Base-by-base conservation (phyloP, 2,329 filamentous ascomycete species). In the Fusarium nematophilum region DNA sequence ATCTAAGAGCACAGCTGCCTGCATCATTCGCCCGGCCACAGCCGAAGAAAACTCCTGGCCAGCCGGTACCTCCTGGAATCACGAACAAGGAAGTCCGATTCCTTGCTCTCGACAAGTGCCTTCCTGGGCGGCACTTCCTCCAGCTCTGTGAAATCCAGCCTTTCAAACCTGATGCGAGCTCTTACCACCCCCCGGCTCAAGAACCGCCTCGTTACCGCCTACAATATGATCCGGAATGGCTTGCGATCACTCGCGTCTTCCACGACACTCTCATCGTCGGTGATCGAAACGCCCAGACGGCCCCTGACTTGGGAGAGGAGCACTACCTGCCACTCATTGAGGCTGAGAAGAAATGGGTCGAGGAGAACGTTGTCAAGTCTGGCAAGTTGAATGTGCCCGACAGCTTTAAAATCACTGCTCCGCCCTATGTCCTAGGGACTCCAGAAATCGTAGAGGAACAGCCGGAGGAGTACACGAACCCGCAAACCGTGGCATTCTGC, bases 181-280 rank as follows among this genome's bases (percentile, higher is more conserved):
- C 59, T 1, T 36, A 50, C 3, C 46, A 69, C 44, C 62, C 62
- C 34, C 65, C 69, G 5, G 51, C 48, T 5, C 17, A 66, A 10
- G 50, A 55, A 4, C 50, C 48, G 1, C 66, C 69, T 15, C 86
- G 87, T 1, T 84, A 86, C 64, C 80, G 78, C 9, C 81, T 97
- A 1, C 79, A 87, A 40, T 98, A 99, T 72, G 95, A 99, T 73
- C 86, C 89, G 9, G 95, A 99, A 77, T 99, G 94, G 94, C 87
- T 99, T 7, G 90, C 95, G 34, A 97, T 99, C 62, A 93, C 89
- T 10, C 90, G 94, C 34, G 89, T 88, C 7, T 96, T 98, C 70
- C 86, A 90, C 33, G 67, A 80, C 3, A 81, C 86, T 33, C 80
- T 95, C 2, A 75, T 78, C 2, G 78, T 94, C 30, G 90, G 91